Evolutionary conservation across 176 grass and related monocot species (phyloP).

Genomic region (Triticum turgidum): DNA sequence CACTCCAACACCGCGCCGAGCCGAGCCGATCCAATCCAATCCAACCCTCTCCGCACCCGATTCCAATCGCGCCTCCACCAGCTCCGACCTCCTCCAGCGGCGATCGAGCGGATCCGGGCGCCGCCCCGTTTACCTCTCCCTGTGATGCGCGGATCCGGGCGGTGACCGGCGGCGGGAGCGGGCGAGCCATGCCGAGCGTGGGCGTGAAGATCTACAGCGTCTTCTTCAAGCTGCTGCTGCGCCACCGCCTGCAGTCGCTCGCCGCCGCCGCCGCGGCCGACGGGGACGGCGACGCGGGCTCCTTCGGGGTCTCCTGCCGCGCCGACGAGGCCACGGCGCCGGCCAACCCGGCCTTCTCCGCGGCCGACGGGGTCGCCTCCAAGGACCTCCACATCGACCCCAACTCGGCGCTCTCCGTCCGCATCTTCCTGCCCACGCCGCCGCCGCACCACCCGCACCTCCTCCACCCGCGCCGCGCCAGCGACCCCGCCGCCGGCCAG

Average conservation of each 20-base stretch:
- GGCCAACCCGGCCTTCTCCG: constrained; percentile 68
- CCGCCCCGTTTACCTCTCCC: not conserved
- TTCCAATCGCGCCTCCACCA: not conserved
- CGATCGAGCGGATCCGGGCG: constrained; percentile 15
- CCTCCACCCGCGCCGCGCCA: constrained; percentile 34
- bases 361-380: constrained; percentile 62
- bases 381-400: constrained; percentile 90
- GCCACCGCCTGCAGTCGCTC: constrained; percentile 80
- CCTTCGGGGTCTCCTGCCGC: constrained; percentile 65
- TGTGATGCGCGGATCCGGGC: constrained; percentile 49
- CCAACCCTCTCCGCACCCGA: not conserved
- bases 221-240: constrained; percentile 91
- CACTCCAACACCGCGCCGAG: constrained; percentile 9
- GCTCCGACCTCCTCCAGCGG: not conserved
- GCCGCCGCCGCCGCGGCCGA: not conserved
- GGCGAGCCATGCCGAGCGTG: constrained; percentile 71
- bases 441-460: constrained; percentile 15
- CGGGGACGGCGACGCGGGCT: not conserved
- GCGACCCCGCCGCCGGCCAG: constrained; percentile 30
- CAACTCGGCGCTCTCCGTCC: constrained; percentile 58
- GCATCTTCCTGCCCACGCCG: constrained; percentile 76
- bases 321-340: constrained; percentile 67
- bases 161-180: constrained; percentile 12
- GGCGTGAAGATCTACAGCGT: constrained; percentile 96
- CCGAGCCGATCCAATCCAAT: not conserved